These are phyloP conservation scores for Penicillium rolfsii DNA, from an alignment of 2,329 filamentous ascomycete genomes.

Conservation along the genomic window DNA sequence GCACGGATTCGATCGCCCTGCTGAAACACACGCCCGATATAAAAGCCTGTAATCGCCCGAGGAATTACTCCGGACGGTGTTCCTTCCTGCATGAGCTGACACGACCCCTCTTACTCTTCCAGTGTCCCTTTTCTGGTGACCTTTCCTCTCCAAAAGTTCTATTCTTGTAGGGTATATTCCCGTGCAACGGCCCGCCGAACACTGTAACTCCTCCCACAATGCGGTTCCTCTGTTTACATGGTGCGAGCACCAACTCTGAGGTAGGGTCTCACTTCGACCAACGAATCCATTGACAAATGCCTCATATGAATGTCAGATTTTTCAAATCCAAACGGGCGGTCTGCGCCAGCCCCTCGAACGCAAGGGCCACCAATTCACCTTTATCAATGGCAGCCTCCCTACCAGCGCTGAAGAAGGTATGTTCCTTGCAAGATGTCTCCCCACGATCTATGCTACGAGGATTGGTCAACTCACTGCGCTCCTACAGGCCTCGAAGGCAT, in stretches of 20 bases:
- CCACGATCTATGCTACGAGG: background rate
- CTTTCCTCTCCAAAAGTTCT: background rate
- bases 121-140: background rate
- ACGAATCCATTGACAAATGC: background rate
- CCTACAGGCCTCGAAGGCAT: slow-evolving; percentile 35
- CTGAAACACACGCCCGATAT: background rate
- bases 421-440: background rate
- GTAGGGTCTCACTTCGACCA: slow-evolving; percentile 22
- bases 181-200: background rate
- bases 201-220: slow-evolving; percentile 21
- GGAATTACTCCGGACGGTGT: background rate
- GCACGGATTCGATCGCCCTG: background rate
- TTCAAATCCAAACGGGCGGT: slow-evolving; percentile 41
- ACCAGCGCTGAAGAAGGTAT: slow-evolving; percentile 35
- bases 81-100: slow-evolving; percentile 8
- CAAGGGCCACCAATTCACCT: slow-evolving; percentile 36
- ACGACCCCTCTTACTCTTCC: background rate
- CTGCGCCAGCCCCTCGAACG: slow-evolving; percentile 32
- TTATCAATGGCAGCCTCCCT: slow-evolving; percentile 33
- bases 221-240: slow-evolving; percentile 41
- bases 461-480: background rate
- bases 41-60: background rate
- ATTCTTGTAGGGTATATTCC: background rate
- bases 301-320: slow-evolving; percentile 30
- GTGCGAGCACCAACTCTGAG: slow-evolving; percentile 37